A percentile compares a stretch with the other conserved stretches of the same genome.
These are phyloP conservation scores for Athelia sp. DNA, from an alignment of 1,284 basidiomycete genomes.

Conservation along the genomic window DNA sequence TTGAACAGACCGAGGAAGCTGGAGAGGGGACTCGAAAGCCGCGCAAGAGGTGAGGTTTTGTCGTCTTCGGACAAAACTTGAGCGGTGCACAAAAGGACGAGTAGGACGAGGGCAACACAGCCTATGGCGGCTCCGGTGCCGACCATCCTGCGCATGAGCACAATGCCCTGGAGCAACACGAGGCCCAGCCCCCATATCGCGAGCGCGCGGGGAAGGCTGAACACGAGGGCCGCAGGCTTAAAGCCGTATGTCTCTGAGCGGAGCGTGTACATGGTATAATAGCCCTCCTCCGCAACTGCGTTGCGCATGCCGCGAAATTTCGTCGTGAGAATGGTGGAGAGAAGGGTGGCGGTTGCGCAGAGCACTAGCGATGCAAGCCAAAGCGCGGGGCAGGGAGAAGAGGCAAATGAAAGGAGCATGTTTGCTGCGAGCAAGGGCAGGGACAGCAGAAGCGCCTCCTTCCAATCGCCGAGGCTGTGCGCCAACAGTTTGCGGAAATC, in stretches of 20 bases:
- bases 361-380: neutral
- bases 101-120: neutral
- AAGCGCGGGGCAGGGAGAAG: neutral
- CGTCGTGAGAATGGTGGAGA: neutral
- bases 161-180: constrained; percentile 17
- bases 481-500: neutral
- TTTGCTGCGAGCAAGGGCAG: neutral
- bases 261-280: neutral
- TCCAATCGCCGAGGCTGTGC: neutral
- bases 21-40: too few species aligned
- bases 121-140: neutral
- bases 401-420: neutral
- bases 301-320: neutral
- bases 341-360: neutral
- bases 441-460: neutral
- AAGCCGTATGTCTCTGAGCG: constrained; percentile 14
- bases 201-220: constrained; percentile 21
- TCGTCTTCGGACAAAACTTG: too few species aligned
- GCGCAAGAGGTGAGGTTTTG: too few species aligned
- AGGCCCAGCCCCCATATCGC: constrained; percentile 22
- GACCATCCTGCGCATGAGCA: constrained; percentile 3
- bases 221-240: constrained; percentile 16
- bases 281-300: neutral
- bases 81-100: neutral
- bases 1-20: too few species aligned